These are phyloP conservation scores for Allium cepa DNA, from an alignment of 106 monocot genomes.

Conservation along the genomic window DNA sequence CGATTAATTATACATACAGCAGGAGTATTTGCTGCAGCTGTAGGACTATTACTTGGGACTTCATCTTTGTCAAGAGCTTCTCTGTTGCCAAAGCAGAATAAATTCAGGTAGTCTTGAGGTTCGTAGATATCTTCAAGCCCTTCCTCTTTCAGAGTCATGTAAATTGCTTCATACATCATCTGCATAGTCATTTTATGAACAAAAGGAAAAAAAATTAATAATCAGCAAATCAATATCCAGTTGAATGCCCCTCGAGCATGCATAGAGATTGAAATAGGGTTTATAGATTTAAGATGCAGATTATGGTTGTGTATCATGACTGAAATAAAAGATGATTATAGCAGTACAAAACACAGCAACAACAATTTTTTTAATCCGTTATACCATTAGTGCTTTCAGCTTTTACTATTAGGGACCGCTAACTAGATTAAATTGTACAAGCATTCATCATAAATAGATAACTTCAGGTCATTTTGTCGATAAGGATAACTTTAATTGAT, in stretches of 20 bases:
- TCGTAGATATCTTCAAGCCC: constrained; percentile 59
- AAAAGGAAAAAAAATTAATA: neutral
- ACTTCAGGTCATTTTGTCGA: too few relatives aligned
- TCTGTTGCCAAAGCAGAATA: constrained; percentile 95
- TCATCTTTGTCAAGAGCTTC: constrained; percentile 37
- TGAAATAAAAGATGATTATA: neutral
- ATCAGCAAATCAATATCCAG: too few relatives aligned
- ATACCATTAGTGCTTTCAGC: too few relatives aligned
- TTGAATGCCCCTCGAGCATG: too few relatives aligned
- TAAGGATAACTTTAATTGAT: too few relatives aligned
- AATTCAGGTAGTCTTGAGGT: constrained; percentile 92
- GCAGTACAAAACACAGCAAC: too few relatives aligned
- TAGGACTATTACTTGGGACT: constrained; percentile 9
- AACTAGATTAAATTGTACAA: neutral
- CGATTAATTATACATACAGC: constrained; percentile 29
- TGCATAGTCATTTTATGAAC: constrained; percentile 91
- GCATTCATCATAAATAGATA: neutral
- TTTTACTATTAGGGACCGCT: too few relatives aligned
- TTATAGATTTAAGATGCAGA: neutral
- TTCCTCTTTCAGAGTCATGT: constrained; percentile 78
- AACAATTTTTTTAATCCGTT: too few relatives aligned
- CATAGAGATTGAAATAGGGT: too few relatives aligned
- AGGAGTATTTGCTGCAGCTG: constrained; percentile 27
- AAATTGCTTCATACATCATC: constrained; percentile 96
- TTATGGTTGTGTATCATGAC: neutral